phyloP scores from a whole-genome alignment of 345 rosid species.

The Microcos paniculata region DNA sequence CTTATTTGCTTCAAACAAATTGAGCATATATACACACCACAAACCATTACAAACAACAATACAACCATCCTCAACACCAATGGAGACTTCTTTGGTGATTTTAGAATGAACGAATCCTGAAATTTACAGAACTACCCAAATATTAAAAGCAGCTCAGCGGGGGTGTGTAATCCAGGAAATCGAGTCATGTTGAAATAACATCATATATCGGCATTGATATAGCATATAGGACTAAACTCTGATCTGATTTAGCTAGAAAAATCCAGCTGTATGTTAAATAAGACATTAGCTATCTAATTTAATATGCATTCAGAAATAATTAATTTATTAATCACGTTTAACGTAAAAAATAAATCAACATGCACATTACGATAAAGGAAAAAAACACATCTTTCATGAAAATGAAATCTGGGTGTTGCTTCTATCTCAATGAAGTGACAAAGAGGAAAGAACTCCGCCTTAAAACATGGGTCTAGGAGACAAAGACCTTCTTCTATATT shows the following conservation, averaged over 20 bases:
- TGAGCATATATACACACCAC: slow-evolving; percentile 79
- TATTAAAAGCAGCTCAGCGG: not conserved
- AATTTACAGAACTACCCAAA: slow-evolving; percentile 19
- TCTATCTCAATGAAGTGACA: slow-evolving; percentile 7
- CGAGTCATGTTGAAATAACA: slow-evolving; percentile 6
- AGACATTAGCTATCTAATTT: slow-evolving; percentile 3
- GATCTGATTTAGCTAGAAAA: slow-evolving; percentile 1
- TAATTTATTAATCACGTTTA: slow-evolving; percentile 11
- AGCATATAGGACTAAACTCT: not conserved
- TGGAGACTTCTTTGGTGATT: slow-evolving; percentile 84
- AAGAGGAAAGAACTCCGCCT: slow-evolving; percentile 17
- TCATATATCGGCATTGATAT: not conserved
- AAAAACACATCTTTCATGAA: slow-evolving; percentile 10
- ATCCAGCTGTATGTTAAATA: slow-evolving; percentile 1
- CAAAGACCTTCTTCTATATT: not conserved
- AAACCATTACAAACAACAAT: slow-evolving; percentile 71
- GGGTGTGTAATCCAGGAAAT: slow-evolving; percentile 1
- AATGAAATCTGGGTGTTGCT: slow-evolving; percentile 35
- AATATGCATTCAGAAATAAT: not conserved
- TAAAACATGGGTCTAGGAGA: slow-evolving; percentile 1
- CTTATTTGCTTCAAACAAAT: slow-evolving; percentile 84
- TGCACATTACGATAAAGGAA: not conserved
- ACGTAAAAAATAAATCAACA: slow-evolving; percentile 4
- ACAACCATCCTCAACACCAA: slow-evolving; percentile 82
- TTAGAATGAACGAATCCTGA: slow-evolving; percentile 70